Percentiles rank a stretch among this genome's conserved stretches.
Evolutionary conservation across 371 early-diverging fungal species (phyloP).

Genomic region (Zychaea mexicana): DNA sequence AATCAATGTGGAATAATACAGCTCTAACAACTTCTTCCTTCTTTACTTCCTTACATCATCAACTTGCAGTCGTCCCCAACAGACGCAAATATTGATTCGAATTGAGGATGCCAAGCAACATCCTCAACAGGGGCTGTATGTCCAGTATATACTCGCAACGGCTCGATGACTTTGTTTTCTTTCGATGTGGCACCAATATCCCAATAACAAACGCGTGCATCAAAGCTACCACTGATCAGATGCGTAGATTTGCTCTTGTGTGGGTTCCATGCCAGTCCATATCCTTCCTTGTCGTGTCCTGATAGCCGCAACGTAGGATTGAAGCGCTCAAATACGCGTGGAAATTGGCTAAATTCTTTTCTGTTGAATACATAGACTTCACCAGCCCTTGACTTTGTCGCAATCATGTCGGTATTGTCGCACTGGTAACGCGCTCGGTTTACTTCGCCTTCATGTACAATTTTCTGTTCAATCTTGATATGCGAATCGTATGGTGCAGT

Average conservation of each 20-base stretch:
- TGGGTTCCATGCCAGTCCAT: slow-evolving; percentile 82
- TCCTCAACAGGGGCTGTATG: slow-evolving; percentile 97
- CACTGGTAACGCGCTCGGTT: slow-evolving; percentile 97
- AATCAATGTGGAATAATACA: too few relatives aligned
- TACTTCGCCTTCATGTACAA: slow-evolving; percentile 96
- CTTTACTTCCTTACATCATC: slow-evolving; percentile 68
- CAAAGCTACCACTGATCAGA: slow-evolving; percentile 82
- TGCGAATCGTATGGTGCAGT: slow-evolving; percentile 68
- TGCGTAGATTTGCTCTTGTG: slow-evolving; percentile 60
- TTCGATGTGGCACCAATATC: slow-evolving; percentile 50
- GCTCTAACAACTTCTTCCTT: not conserved
- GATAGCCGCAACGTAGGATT: slow-evolving; percentile 86
- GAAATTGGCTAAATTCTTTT: slow-evolving; percentile 88
- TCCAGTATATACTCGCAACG: slow-evolving; percentile 72
- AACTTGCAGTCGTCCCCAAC: slow-evolving; percentile 95
- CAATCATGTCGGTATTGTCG: slow-evolving; percentile 94
- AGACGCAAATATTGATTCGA: slow-evolving; percentile 88
- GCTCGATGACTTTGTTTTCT: slow-evolving; percentile 76
- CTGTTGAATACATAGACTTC: slow-evolving; percentile 98
- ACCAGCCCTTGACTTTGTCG: slow-evolving; percentile 93
- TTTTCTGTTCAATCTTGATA: slow-evolving; percentile 88
- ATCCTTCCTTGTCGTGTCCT: slow-evolving; percentile 96
- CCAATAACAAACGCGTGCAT: slow-evolving; percentile 89
- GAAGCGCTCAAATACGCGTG: slow-evolving; percentile 73
- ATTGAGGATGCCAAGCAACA: slow-evolving; percentile 88